These are phyloP conservation scores for Ophiocytium majus DNA, from an alignment of 352 stramenopile genomes.

Conservation along the genomic window DNA sequence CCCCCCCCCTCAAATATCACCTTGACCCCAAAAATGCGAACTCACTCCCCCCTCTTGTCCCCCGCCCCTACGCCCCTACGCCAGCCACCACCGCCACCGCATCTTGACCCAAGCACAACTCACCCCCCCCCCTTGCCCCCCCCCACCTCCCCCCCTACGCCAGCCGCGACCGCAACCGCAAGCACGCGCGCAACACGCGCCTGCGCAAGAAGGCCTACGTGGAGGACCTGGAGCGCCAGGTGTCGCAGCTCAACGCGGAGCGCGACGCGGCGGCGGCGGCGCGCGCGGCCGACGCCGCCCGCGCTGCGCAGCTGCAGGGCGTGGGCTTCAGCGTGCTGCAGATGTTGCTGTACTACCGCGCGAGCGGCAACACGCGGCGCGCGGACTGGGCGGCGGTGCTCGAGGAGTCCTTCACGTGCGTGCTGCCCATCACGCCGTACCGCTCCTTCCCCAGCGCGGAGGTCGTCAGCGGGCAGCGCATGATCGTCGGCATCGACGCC, in stretches of 20 bases:
- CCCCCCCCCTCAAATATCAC: too few relatives aligned
- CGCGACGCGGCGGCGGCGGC: background rate
- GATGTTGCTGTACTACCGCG: constrained; percentile 50
- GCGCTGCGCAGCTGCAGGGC: constrained; percentile 8
- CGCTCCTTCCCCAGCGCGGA: constrained; percentile 53
- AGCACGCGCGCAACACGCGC: constrained; percentile 60
- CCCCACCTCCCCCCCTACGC: too few relatives aligned
- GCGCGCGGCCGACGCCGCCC: background rate
- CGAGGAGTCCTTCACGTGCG: constrained; percentile 55
- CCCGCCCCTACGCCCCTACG: background rate
- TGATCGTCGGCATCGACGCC: constrained; percentile 54
- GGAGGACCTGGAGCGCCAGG: constrained; percentile 55
- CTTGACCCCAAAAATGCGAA: background rate
- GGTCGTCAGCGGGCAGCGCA: constrained; percentile 35
- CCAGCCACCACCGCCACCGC: too few relatives aligned
- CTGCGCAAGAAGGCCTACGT: constrained; percentile 61
- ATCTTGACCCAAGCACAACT: too few relatives aligned
- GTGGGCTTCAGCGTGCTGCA: constrained; percentile 22
- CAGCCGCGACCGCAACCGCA: constrained; percentile 57
- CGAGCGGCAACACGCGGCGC: constrained; percentile 30
- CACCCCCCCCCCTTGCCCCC: background rate
- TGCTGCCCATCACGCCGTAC: constrained; percentile 59
- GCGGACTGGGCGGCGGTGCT: constrained; percentile 54
- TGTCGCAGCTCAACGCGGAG: constrained; percentile 48
- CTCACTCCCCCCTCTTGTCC: background rate